These are phyloP conservation scores for Acrocalymma vagum DNA, from an alignment of 2,329 filamentous ascomycete genomes.

Conservation along the genomic window DNA sequence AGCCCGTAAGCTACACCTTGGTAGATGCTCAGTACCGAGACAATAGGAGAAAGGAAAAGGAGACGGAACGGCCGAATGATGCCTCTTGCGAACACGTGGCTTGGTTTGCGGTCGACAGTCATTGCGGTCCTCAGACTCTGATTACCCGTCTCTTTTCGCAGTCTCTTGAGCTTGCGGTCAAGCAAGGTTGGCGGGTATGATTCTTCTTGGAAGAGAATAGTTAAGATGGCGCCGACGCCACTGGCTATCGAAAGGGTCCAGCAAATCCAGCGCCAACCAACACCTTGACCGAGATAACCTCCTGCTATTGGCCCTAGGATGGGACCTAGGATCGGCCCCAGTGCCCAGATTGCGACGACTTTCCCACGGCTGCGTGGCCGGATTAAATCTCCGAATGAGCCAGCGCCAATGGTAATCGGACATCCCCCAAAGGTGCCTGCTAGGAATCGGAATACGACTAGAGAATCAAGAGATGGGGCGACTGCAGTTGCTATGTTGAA, in stretches of 20 bases:
- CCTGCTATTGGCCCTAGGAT: constrained; percentile 21
- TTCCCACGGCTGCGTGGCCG: constrained; percentile 22
- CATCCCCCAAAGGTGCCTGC: constrained; percentile 24
- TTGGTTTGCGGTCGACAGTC: constrained; percentile 7
- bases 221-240: constrained; percentile 30
- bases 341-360: constrained; percentile 26
- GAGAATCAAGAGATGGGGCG: constrained; percentile 22
- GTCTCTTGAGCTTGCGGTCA: constrained; percentile 16
- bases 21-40: constrained; percentile 19
- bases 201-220: constrained; percentile 60
- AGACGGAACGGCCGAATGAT: constrained; percentile 63
- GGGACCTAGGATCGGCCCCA: constrained; percentile 21
- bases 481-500: constrained; percentile 53
- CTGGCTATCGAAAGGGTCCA: constrained; percentile 52
- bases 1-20: constrained; percentile 44
- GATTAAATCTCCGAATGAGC: constrained; percentile 31
- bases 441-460: constrained; percentile 36
- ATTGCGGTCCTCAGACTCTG: constrained; percentile 11
- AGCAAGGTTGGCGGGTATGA: constrained; percentile 80
- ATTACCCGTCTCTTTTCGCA: constrained; percentile 20
- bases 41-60: constrained; percentile 54
- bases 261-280: constrained; percentile 26
- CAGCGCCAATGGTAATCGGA: constrained; percentile 26
- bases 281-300: constrained; percentile 17
- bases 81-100: constrained; percentile 16